A percentile compares a stretch with the other conserved stretches of the same genome.
Conservation (phyloP, 495 filamentous ascomycete genomes). For the Cairneyella variabilis region DNA sequence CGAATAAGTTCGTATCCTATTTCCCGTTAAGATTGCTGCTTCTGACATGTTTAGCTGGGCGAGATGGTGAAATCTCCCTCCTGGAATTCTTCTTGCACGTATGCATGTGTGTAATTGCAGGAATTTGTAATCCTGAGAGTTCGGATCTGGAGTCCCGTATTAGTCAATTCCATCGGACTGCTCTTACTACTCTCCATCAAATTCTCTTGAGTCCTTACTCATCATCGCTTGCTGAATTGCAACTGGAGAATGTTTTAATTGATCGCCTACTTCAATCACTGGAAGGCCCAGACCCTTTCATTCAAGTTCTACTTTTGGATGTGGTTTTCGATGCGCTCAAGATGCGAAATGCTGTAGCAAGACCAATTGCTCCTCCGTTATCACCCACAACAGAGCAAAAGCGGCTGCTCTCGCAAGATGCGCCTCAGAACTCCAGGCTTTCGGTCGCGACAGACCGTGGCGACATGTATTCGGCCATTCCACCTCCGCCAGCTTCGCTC, state of each 20-base stretch:
- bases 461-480: conserved; percentile 8
- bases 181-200: conserved; percentile 69
- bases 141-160: conserved; percentile 35
- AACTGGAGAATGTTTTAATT: conserved; percentile 70
- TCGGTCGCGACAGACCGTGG: conserved; percentile 15
- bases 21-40: conserved; percentile 13
- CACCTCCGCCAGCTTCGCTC: conserved; percentile 66
- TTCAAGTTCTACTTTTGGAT: conserved; percentile 73
- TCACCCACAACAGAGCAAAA: conserved; percentile 36
- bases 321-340: conserved; percentile 68
- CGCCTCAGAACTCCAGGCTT: conserved; percentile 10
- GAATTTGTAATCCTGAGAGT: conserved; percentile 36
- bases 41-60: conserved; percentile 34
- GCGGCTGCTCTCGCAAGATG: conserved; percentile 30
- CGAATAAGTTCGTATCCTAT: conserved; percentile 39
- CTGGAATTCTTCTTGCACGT: conserved; percentile 60
- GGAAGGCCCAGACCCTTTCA: conserved; percentile 54
- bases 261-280: conserved; percentile 63
- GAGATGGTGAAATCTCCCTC: conserved; percentile 48
- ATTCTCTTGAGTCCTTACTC: conserved; percentile 70
- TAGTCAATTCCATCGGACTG: conserved; percentile 61
- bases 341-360: conserved; percentile 50
- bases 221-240: conserved; percentile 58
- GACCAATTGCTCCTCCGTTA: conserved; percentile 30
- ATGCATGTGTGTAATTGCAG: conserved; percentile 52